phyloP scores from a whole-genome alignment of 148 eudicot species.

The Linanthus parryae region DNA sequence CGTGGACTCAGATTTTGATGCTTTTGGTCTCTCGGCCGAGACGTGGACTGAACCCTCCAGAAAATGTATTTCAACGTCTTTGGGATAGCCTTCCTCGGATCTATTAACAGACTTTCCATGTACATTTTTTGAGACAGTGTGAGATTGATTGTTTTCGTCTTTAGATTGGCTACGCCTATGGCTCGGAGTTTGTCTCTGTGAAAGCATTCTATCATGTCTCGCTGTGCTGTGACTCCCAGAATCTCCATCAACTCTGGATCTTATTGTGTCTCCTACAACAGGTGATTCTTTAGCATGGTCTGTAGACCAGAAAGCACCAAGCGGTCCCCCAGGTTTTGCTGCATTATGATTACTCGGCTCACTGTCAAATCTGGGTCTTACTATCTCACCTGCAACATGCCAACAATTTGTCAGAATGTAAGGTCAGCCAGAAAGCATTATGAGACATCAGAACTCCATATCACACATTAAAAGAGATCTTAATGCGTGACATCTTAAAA shows the following conservation, averaged over 20 bases:
- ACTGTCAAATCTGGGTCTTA: no score
- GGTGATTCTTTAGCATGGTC: conserved; percentile 64
- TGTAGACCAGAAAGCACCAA: conserved; percentile 92
- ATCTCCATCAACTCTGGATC: conserved; percentile 49
- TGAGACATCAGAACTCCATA: no score
- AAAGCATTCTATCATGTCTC: conserved; percentile 32
- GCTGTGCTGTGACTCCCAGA: conserved; percentile 11
- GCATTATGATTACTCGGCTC: conserved; percentile 24
- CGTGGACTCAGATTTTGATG: conserved; percentile 24
- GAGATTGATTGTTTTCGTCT: conserved; percentile 19
- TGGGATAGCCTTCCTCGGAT: conserved; percentile 11
- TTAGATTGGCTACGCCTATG: conserved; percentile 27
- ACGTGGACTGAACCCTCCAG: conserved; percentile 25
- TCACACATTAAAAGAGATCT: no score
- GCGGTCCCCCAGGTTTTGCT: conserved; percentile 31
- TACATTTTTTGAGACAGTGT: conserved; percentile 15
- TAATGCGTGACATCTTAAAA: no score
- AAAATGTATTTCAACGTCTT: conserved; percentile 30
- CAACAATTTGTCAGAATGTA: no score
- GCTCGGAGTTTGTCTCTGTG: conserved; percentile 19
- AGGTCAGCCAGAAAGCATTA: no score
- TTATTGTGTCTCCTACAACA: conserved; percentile 36
- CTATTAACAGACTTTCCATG: conserved; percentile 18
- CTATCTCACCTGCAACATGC: no score
- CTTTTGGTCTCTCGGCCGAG: conserved; percentile 22